Evolutionary conservation across 2,329 filamentous ascomycete species (phyloP).

Genomic region (Tolypocladium inflatum): DNA sequence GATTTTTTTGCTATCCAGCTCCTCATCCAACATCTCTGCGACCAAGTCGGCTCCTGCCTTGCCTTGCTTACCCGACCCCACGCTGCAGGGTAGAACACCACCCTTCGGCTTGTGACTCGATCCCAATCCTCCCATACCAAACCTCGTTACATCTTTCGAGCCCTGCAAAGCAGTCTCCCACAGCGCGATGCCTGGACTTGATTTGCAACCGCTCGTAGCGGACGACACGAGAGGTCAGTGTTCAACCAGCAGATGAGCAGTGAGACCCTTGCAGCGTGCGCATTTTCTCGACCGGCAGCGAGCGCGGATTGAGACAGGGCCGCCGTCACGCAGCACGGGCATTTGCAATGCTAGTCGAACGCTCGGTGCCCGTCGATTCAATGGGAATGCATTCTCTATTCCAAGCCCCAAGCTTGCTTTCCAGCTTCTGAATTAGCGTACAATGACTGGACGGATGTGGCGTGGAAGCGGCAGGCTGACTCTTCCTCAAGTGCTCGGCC

Average conservation of each 20-base stretch:
- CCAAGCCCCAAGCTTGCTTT: not conserved
- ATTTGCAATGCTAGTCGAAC: not conserved
- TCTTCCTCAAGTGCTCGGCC: conserved; percentile 64
- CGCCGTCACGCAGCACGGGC: not conserved
- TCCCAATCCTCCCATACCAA: not conserved
- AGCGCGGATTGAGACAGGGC: not conserved
- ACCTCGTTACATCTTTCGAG: not conserved
- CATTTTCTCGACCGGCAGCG: not conserved
- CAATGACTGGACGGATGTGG: not conserved
- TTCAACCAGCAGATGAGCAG: not conserved
- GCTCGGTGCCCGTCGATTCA: not conserved
- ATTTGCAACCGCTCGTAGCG: conserved; percentile 29
- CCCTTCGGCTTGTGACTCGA: not conserved
- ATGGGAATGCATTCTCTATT: not conserved
- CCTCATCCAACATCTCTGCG: not conserved
- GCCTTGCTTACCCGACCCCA: not conserved
- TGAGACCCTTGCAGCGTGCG: not conserved
- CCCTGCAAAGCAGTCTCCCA: not conserved
- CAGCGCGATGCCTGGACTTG: conserved; percentile 29
- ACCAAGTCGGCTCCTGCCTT: not conserved
- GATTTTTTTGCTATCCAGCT: not conserved
- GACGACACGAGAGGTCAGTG: conserved; percentile 36
- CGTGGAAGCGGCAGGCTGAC: conserved; percentile 8
- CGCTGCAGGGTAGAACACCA: not conserved
- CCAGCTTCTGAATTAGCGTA: not conserved